Conservation (phyloP, 108 stramenopile genomes). For the Cylindrotheca fusiformis region DNA sequence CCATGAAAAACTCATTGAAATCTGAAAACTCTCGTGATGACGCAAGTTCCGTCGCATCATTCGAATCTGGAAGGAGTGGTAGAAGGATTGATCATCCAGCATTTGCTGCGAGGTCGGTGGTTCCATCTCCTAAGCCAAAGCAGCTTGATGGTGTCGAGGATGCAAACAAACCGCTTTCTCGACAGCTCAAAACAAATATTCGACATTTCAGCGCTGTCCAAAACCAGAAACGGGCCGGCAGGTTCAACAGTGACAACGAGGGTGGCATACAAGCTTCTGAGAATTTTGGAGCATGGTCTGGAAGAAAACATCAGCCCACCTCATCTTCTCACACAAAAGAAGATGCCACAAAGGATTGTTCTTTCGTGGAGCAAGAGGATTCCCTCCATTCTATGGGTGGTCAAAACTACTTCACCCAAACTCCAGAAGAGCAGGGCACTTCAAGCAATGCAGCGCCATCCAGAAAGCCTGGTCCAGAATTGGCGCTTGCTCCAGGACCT, state of each 20-base stretch:
- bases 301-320: no score
- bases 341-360: neutral
- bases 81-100: conserved; percentile 30
- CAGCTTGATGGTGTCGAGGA: no score
- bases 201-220: conserved; percentile 21
- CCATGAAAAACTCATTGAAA: conserved; percentile 17
- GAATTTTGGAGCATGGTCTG: no score
- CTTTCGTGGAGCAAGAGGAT: conserved; percentile 16
- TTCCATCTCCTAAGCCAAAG: neutral
- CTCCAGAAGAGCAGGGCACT: conserved; percentile 5
- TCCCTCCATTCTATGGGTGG: conserved; percentile 30
- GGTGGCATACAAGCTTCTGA: no score
- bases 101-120: conserved; percentile 15
- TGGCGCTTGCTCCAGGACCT: conserved; percentile 17
- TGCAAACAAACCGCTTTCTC: conserved; percentile 16
- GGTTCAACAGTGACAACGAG: neutral
- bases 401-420: neutral
- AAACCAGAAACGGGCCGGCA: neutral
- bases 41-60: conserved; percentile 10
- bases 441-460: conserved; percentile 19
- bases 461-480: conserved; percentile 19
- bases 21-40: neutral
- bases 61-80: conserved; percentile 13
- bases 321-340: neutral
- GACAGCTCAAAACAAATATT: conserved; percentile 26